These are phyloP conservation scores for Pseudogymnoascus sp. DNA, from an alignment of 2,329 filamentous ascomycete genomes.

Conservation along the genomic window DNA sequence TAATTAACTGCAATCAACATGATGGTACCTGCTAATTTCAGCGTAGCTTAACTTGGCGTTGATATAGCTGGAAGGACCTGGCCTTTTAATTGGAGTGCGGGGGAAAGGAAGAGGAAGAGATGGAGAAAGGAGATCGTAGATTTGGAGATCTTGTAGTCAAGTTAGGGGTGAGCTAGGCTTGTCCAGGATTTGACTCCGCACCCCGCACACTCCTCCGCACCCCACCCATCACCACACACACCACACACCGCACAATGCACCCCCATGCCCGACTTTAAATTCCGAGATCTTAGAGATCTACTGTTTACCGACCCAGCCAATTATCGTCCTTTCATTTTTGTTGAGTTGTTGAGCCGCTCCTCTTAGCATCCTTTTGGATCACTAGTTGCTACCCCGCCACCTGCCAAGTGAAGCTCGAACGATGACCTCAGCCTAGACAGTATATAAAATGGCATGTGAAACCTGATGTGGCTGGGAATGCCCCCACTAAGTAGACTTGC, in stretches of 20 bases:
- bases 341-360: background rate
- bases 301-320: background rate
- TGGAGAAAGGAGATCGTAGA: background rate
- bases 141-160: background rate
- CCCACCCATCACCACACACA: background rate
- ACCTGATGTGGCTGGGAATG: background rate
- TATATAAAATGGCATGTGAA: background rate
- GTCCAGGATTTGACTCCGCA: background rate
- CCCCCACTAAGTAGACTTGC: background rate
- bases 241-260: background rate
- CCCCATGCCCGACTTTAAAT: background rate
- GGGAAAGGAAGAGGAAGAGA: background rate
- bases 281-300: background rate
- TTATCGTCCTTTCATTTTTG: background rate
- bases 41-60: background rate
- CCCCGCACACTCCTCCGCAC: background rate
- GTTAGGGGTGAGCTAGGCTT: background rate
- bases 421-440: background rate
- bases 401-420: background rate
- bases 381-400: background rate
- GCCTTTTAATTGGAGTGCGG: slow-evolving; percentile 1
- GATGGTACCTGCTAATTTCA: background rate
- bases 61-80: background rate
- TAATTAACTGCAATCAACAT: background rate
- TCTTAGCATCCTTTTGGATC: background rate